Evolutionary conservation across 768 basidiomycete species (phyloP).

Genomic region (Brasilioporus rufonigricans): DNA sequence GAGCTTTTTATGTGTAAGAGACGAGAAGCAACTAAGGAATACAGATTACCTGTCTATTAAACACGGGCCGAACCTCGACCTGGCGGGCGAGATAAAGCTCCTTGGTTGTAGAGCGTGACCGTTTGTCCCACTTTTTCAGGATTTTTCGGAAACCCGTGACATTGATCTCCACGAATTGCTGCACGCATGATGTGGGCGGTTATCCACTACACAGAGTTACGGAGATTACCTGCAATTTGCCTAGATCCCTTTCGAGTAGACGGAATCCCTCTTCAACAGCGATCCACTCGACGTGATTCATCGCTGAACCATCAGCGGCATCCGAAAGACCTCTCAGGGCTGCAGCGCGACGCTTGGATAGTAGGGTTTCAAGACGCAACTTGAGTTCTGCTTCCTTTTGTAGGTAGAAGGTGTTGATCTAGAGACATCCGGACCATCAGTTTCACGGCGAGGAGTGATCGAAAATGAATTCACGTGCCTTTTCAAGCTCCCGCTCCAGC

Average conservation of each 20-base stretch:
- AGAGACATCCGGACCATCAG: conserved; percentile 1
- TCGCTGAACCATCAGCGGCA: conserved; percentile 53
- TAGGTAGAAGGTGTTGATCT: conserved; percentile 98
- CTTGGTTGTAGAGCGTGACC: conserved; percentile 92
- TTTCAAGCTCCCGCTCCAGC: conserved; percentile 94
- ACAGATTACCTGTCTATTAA: conserved; percentile 82
- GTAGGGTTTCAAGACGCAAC: conserved; percentile 84
- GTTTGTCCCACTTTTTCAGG: conserved; percentile 97
- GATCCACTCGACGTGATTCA: conserved; percentile 82
- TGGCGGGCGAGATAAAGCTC: conserved; percentile 95
- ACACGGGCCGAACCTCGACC: conserved; percentile 98
- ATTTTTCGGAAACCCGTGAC: conserved; percentile 97
- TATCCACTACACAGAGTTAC: conserved; percentile 8
- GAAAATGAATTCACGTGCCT: conserved; percentile 49
- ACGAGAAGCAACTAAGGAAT: neutral
- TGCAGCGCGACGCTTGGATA: conserved; percentile 89
- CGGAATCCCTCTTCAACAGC: conserved; percentile 97
- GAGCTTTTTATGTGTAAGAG: conserved; percentile 49
- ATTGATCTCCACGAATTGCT: conserved; percentile 98
- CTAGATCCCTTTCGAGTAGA: conserved; percentile 88
- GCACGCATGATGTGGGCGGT: conserved; percentile 18
- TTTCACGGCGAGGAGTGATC: conserved; percentile 3
- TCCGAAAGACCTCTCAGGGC: conserved; percentile 72
- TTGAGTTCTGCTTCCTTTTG: conserved; percentile 96
- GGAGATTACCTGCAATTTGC: conserved; percentile 80